Base-by-base conservation (phyloP, 192 early-diverging fungal genomes). In the Podila minutissima region DNA sequence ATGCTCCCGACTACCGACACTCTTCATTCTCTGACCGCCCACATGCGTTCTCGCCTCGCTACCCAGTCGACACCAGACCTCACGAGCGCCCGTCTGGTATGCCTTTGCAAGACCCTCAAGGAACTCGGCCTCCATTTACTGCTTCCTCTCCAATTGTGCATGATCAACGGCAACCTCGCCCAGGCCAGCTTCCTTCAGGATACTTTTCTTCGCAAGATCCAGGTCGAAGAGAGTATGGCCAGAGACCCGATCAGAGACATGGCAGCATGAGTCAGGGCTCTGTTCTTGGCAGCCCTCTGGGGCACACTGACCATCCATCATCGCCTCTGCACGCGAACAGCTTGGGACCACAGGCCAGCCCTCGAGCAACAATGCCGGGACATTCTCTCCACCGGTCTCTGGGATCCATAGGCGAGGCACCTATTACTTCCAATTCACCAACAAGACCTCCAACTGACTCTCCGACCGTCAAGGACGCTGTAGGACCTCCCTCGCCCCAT, bases 211-310 rank as follows among this genome's bases (percentile, higher is more conserved):
- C 53, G 24, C 53, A 55, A 55, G 53, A 55, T 26, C 24, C 22
- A 10, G 24, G 53, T 55, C 24, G n/a, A 55, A n/a, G 53, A 55
- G 53, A 55, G 53, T 55, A 55, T 55, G 53, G 53, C 20, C 53
- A 55, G 53, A 55, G 53, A 26, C 53, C 53, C 8, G 53, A 55
- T 9, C 53, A 55, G 53, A n/a, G 41, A 46, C 41, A 46, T 17
- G 41, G 41, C 41, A 46, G 41, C 41, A 46, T 46, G 41, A 37
- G 50, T 53, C 53, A 55, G 11, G 53, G 53, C 11, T 26, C 53
- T 5, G 53, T 55, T 10, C 53, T 55, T 26, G 53, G 53, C 6
- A 55, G 53, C 53, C 53, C 53, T 24, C 53, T 55, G 24, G 53
- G 53, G 17, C 53, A 55, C 24, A 3, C 53, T 55, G 53, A 55